Evolutionary conservation across 1,284 basidiomycete species (phyloP), one percentile per base, ranked within the genome.

Genomic region (Schizophyllum commune): DNA sequence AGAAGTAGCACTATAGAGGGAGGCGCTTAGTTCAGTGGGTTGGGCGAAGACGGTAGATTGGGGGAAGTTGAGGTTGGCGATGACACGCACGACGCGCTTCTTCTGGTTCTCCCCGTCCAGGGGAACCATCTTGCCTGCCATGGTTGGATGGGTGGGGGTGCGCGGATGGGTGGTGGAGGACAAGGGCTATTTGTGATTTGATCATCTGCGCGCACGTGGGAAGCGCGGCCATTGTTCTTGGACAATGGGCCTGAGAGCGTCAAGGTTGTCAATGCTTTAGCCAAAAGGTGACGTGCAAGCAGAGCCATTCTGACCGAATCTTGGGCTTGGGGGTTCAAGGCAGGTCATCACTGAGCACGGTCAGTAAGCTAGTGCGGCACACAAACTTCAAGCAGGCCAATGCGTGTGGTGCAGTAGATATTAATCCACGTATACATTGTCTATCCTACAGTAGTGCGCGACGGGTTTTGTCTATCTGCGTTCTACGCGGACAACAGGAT

Each of bases 1-100:
- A 96, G 79, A 96, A 96, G 78, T 96, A 96, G 72, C 94, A 96
- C 94, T 96, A 64, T 59, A 60, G 39, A 65, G 61, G 58, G 55
- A 27, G 27, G 27, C 27, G 27, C 27, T 27, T 27, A 27, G 27
- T 27, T 27, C 27, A 27, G 27, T 5, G 2, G 27, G 27, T 27
- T 27, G 3, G 27, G 27, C 27, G 27, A 27, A 27, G 54, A 20
- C 51, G 27, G 15, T 32, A 53, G 47, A 61, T 61, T 59, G 58
- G 56, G n/a, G 39, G n/a, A 57, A 27, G 27, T 27, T 20, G 39
- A 58, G 60, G 61, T n/a, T n/a, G 61, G 67, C 61, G 61, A 64
- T 58, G 66, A 63, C 54, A 83, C 91, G 63, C 76, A 94, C 93
- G 62, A 96, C 93, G 63, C 93, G 86, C 77, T 94, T 93, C 75